A percentile compares a stretch with the other conserved stretches of the same genome.
phyloP scores from a whole-genome alignment of 768 basidiomycete species.

The Inosperma sp. region DNA sequence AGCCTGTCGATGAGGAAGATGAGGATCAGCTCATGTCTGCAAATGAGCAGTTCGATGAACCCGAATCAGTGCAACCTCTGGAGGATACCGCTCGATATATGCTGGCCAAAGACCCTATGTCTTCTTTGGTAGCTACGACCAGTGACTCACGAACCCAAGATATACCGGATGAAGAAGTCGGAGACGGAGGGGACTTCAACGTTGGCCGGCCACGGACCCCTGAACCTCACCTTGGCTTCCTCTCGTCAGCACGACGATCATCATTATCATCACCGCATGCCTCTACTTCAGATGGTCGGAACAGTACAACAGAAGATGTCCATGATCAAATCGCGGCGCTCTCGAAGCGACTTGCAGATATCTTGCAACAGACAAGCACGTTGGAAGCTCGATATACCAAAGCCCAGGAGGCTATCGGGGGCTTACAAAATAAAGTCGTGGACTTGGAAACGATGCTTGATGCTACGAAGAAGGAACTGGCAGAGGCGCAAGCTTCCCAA shows the following conservation, averaged over 20 bases:
- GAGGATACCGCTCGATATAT: conserved; percentile 8
- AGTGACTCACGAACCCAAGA: background rate
- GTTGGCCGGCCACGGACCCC: conserved; percentile 74
- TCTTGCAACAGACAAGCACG: conserved; percentile 64
- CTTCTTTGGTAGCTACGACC: background rate
- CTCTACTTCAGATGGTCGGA: background rate
- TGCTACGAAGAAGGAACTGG: conserved; percentile 34
- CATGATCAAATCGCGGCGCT: conserved; percentile 63
- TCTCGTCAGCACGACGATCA: conserved; percentile 4
- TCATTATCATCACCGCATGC: conserved; percentile 1
- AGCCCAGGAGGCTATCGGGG: conserved; percentile 69
- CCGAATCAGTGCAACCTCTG: conserved; percentile 8
- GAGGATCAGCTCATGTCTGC: conserved; percentile 45
- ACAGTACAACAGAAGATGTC: conserved; percentile 28
- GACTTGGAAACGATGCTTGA: conserved; percentile 62
- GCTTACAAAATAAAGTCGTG: conserved; percentile 63
- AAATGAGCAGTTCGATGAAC: conserved; percentile 9
- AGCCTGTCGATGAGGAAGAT: conserved; percentile 71
- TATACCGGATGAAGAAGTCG: conserved; percentile 42
- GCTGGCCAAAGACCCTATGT: background rate
- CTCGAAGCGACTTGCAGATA: conserved; percentile 68
- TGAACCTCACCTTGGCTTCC: conserved; percentile 52
- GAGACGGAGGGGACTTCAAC: conserved; percentile 33
- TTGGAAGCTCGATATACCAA: conserved; percentile 75
- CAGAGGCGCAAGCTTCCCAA: background rate